Evolutionary conservation across 345 rosid genomes (phyloP), one percentile per base, ranked within the genome.

Genomic region (Noccaea bulbosa): DNA sequence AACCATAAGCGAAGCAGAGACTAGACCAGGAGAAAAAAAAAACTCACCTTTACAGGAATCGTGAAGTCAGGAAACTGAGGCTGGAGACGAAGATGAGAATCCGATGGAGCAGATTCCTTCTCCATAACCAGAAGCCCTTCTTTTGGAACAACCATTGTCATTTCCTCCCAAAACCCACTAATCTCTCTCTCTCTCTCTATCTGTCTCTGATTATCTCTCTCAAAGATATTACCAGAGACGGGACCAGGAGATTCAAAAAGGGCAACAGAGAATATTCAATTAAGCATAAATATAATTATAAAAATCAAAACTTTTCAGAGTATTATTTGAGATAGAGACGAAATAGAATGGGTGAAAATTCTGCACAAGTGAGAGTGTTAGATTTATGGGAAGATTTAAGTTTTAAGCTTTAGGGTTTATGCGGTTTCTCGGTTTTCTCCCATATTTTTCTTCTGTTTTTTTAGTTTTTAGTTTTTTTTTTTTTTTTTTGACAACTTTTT

Each of bases 81-180:
- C 6, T 85, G 92, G 34, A 81, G 82, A 60, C 84, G 83, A 56
- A 83, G 69, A 55, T 87, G 75, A 67, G 86, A 52, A 14, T 63
- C 77, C 1, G 67, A 37, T 7, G 74, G 37, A 48, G 88, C 37
- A 71, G 85, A 70, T 47, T 75, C 83, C 59, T 89, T 91, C 12
- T 81, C 80, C 58, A 82, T 69, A 30, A 67, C 80, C 6, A 78
- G 82, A 48, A 85, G 62, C 43, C 83, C 89, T 73, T 86, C 91
- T 69, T 87, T 91, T 8, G 97, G 88, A 59, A 86, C 82, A 78
- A 86, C 80, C 79, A 83, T 65, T 70, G 89, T 76, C 87, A 83
- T 77, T 73, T 63, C 66, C 7, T 81, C 79, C 81, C 85, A 4
- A 86, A 85, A 63, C 69, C 81, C 15, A 45, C 79, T 71, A 69